A percentile compares a stretch with the other conserved stretches of the same genome.
phyloP scores from a whole-genome alignment of 2,329 filamentous ascomycete genomes.

The Diaporthe caulivora region DNA sequence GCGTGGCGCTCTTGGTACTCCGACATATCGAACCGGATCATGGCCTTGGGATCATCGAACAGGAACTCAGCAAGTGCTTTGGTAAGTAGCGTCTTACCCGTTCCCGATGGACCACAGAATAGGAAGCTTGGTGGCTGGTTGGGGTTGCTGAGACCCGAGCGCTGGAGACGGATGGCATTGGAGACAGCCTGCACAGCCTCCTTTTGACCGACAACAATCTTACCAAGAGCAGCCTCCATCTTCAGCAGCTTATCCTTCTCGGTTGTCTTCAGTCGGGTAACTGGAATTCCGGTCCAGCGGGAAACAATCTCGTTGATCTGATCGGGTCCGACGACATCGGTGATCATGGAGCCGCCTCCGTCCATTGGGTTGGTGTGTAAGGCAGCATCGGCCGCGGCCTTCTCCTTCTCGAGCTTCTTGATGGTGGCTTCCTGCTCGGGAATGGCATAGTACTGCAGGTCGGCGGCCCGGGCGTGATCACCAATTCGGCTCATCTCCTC shows the following conservation, averaged over 20 bases:
- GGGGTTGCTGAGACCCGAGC: slow-evolving; percentile 93
- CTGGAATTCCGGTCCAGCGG: slow-evolving; percentile 97
- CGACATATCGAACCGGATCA: slow-evolving; percentile 99
- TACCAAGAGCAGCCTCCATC: slow-evolving; percentile 90
- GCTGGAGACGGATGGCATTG: slow-evolving; percentile 94
- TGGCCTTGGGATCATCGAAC: slow-evolving; percentile 95
- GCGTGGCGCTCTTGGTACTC: slow-evolving; percentile 98
- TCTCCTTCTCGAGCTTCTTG: slow-evolving; percentile 82
- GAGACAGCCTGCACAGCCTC: slow-evolving; percentile 94
- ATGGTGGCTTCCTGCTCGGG: slow-evolving; percentile 90
- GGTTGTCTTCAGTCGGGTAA: slow-evolving; percentile 91
- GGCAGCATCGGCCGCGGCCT: slow-evolving; percentile 80
- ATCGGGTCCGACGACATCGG: slow-evolving; percentile 93
- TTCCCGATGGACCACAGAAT: slow-evolving; percentile 98
- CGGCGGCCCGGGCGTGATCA: slow-evolving; percentile 88
- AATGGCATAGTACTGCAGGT: slow-evolving; percentile 97
- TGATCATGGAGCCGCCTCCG: slow-evolving; percentile 79
- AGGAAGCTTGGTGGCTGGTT: slow-evolving; percentile 98
- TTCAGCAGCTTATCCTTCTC: slow-evolving; percentile 99
- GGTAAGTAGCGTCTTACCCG: slow-evolving; percentile 96
- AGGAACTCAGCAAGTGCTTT: slow-evolving; percentile 98
- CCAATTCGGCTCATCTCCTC: slow-evolving; percentile 92
- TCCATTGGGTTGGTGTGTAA: slow-evolving; percentile 69
- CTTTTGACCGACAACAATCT: slow-evolving; percentile 91
- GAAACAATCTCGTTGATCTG: slow-evolving; percentile 99